Base-by-base conservation (phyloP, 768 basidiomycete genomes). In the Leccinum subtestaceum region DNA sequence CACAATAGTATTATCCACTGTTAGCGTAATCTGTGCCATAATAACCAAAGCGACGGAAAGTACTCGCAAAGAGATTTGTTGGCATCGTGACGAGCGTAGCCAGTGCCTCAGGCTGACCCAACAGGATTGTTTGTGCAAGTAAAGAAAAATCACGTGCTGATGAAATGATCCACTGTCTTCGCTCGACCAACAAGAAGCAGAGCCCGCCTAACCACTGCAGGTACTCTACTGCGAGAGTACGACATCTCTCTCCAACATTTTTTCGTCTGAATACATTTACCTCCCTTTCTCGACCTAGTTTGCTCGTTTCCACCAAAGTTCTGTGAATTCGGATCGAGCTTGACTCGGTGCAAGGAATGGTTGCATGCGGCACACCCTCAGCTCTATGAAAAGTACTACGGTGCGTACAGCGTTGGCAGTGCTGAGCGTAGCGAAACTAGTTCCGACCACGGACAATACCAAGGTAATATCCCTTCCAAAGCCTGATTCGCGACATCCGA, bases 281-380 rank as follows among this genome's bases (percentile, higher is more conserved):
- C 3, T 17, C 36, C 15, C 36, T 47, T 15, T 53, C 57, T 57
- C 51, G 9, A 21, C 45, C 0, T 62, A 90, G 93, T 98, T 45
- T 98, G 96, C 84, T 81, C 88, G 10, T 90, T 89, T 70, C 96
- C 96, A 1, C 82, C 86, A 32, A 96, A 99, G 77, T 98, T 95
- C 76, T 99, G 95, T 77, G 94, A 97, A 75, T 99, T 98, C 66
- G 93, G 94, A 13, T 85, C 89, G 21, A 88, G 87, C 62, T 67
- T 95, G 56, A 92, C 94, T 21, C 84, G 83, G 71, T 98, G 96
- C 77, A 98, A 97, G 73, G 86, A 93, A 62, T 95, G 93, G 93
- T 74, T 98, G 55, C 82, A 88, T 62, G 84, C 84, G 47, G 74
- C 78, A 46, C 82, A 92, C 62, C 76, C 84, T 1, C 81, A 80